These are phyloP conservation scores for Pholiota microspora DNA, from an alignment of 768 basidiomycete genomes.

Conservation along the genomic window DNA sequence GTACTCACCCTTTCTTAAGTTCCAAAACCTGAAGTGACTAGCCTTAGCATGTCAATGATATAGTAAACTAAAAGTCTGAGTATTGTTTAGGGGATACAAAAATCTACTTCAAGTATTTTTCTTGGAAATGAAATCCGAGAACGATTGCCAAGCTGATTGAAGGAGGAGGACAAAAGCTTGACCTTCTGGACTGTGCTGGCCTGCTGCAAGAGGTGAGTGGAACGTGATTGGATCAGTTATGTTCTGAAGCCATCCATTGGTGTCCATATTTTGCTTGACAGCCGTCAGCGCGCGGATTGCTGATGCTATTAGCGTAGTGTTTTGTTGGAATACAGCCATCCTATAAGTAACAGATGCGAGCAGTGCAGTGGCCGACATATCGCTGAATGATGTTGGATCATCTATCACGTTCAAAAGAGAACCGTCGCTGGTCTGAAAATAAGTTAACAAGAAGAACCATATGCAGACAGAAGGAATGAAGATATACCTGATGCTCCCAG, in stretches of 20 bases:
- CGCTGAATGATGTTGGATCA: slow-evolving; percentile 46
- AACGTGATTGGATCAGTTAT: slow-evolving; percentile 53
- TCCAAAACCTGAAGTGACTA: too few relatives aligned
- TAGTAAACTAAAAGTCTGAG: too few relatives aligned
- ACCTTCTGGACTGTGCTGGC: slow-evolving; percentile 50
- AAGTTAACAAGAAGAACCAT: background rate
- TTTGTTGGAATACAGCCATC: slow-evolving; percentile 41
- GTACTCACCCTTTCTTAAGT: too few relatives aligned
- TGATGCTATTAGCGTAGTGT: slow-evolving; percentile 32
- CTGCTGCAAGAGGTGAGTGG: slow-evolving; percentile 30
- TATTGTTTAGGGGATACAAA: too few relatives aligned
- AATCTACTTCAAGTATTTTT: background rate
- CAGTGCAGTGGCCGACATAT: slow-evolving; percentile 55
- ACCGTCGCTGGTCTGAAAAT: slow-evolving; percentile 36
- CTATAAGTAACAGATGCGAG: slow-evolving; percentile 57
- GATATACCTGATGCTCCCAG: slow-evolving; percentile 42
- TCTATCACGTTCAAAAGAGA: slow-evolving; percentile 54
- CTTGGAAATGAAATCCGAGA: slow-evolving; percentile 4
- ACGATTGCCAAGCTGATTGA: slow-evolving; percentile 38
- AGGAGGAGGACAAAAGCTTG: slow-evolving; percentile 59
- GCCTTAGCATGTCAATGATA: background rate
- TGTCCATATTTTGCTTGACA: slow-evolving; percentile 35
- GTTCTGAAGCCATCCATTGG: slow-evolving; percentile 41
- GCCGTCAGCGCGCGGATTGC: slow-evolving; percentile 40
- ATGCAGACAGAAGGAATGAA: background rate